Base-by-base conservation (phyloP, 805 yeast species). In the Yarrowia divulgata region DNA sequence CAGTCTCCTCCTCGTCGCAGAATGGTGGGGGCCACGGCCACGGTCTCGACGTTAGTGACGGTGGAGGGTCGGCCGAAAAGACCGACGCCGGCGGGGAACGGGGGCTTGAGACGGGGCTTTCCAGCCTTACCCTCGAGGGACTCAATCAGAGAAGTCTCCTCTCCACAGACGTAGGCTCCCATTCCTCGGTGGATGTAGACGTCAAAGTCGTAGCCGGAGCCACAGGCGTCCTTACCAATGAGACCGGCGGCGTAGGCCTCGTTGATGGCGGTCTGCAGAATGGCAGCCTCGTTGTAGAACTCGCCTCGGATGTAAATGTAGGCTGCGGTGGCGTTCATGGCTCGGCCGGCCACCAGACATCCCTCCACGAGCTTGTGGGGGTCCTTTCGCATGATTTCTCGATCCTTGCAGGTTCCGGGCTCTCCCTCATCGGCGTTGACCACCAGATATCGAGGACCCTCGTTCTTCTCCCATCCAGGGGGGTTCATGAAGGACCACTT, bases 401-500 rank as follows among this genome's bases (percentile, higher is more conserved):
- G 86, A 80, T 91, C 97, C 81, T 91, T 91, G 80, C 97, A 91
- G 66, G 97, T 91, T 71, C 97, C 97, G 14, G 97, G 97, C 80
- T 91, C 97, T 75, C 97, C 97, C 81, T 91, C 97, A 82, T 91
- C 97, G 69, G 97, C 97, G 79, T 91, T 91, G 75, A 91, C 92
- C 62, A 91, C 96, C 74, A 91, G 84, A 78, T 90, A 90, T 76
- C 97, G 85, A 71, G 97, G 95, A n/a, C 97, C 97, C 16, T 81
- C 81, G 80, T 91, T 91, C 77, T 91, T 91, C 71, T 91, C 96
- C 97, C 97, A 91, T 70, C 95, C 95, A 69, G 97, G 97, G 57
- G 97, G 97, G 81, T 91, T 91, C 97, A 91, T 91, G 78, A 91
- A 91, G 32, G 95, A 90, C 96, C 96, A 91, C 80, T 91, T 91